Percentiles rank a stretch among this genome's conserved stretches.
phyloP scores from a whole-genome alignment of 2,329 filamentous ascomycete species.

The Fusarium mangiferae region DNA sequence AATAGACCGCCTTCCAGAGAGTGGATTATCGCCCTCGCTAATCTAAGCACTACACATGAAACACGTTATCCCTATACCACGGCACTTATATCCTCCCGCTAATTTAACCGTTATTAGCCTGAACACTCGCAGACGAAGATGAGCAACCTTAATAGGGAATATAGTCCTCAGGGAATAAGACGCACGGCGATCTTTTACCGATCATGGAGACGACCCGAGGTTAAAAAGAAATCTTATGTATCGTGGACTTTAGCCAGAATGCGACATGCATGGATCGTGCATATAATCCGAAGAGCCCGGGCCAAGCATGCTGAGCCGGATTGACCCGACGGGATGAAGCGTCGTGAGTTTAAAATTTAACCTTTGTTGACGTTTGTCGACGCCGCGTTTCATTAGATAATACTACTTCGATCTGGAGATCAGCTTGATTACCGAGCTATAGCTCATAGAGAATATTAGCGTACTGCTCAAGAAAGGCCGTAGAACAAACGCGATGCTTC shows the following conservation, averaged over 20 bases:
- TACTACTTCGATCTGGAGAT: neutral
- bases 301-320: neutral
- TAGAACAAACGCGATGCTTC: too few species aligned
- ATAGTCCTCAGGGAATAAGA: neutral
- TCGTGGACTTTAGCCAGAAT: neutral
- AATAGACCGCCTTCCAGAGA: neutral
- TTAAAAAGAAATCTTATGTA: neutral
- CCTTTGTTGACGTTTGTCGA: neutral
- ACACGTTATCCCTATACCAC: neutral
- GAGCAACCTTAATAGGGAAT: neutral
- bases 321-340: neutral
- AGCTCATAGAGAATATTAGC: accelerated
- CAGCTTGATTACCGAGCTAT: neutral
- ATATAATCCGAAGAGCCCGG: neutral
- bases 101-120: neutral
- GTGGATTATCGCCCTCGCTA: neutral
- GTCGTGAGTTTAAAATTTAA: neutral
- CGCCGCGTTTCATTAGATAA: neutral
- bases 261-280: neutral
- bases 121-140: neutral
- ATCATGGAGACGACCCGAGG: neutral
- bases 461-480: too few species aligned
- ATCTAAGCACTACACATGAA: neutral
- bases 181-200: neutral
- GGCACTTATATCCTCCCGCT: neutral